phyloP scores from a whole-genome alignment of 2,329 filamentous ascomycete genomes.

The Aureobasidium mangrovei region DNA sequence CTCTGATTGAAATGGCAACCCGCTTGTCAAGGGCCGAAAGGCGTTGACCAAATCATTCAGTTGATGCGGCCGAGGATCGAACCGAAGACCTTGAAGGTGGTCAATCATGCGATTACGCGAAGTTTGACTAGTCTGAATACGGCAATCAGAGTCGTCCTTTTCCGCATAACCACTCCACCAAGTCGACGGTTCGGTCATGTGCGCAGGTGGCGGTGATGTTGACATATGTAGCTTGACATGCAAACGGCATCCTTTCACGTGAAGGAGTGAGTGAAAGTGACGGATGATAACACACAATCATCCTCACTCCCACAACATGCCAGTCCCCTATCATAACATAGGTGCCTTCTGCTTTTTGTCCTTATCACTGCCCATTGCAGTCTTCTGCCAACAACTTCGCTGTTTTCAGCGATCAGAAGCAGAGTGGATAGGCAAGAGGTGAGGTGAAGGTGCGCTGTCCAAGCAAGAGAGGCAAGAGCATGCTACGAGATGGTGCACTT shows the following conservation, averaged over 20 bases:
- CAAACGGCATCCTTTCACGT: background rate
- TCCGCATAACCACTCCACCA: slow-evolving; percentile 1
- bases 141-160: background rate
- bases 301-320: too few relatives aligned
- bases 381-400: too few relatives aligned
- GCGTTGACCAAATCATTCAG: background rate
- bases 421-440: too few relatives aligned
- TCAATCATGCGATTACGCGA: background rate
- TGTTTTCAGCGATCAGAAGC: too few relatives aligned
- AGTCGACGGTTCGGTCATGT: background rate
- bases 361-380: too few relatives aligned
- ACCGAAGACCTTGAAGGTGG: background rate
- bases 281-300: background rate
- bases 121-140: background rate
- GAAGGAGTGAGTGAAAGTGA: background rate
- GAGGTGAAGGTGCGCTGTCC: too few relatives aligned
- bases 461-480: too few relatives aligned
- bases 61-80: background rate
- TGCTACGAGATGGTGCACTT: too few relatives aligned
- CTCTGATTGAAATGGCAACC: background rate
- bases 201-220: background rate
- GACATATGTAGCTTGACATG: background rate
- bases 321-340: too few relatives aligned
- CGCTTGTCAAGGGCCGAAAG: background rate
- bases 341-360: too few relatives aligned